Evolutionary conservation across 2,329 filamentous ascomycete genomes (phyloP).

Genomic region (Beauveria scarabaeidicola): DNA sequence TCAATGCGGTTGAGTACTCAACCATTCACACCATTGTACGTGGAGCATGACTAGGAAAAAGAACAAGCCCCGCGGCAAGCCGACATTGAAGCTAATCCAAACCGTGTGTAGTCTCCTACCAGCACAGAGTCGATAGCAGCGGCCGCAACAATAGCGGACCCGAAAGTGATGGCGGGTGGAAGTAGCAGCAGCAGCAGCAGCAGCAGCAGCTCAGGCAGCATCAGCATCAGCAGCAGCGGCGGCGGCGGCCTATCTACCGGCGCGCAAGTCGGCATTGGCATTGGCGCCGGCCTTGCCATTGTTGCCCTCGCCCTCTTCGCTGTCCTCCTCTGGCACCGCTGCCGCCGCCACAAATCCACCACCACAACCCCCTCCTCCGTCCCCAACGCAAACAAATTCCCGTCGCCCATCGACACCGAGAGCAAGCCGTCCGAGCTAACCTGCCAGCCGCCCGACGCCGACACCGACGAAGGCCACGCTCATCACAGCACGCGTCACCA

Average conservation of each 20-base stretch:
- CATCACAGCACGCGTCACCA: background rate
- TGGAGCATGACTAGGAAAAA: background rate
- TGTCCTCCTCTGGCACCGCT: constrained; percentile 23
- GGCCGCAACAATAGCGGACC: constrained; percentile 5
- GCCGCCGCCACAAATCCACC: background rate
- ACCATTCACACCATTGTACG: constrained; percentile 24
- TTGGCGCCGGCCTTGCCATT: constrained; percentile 21
- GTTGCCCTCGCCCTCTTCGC: constrained; percentile 17
- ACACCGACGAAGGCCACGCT: background rate
- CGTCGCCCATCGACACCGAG: background rate
- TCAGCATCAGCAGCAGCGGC: background rate
- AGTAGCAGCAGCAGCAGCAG: background rate
- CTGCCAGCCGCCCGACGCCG: background rate
- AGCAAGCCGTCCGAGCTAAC: background rate
- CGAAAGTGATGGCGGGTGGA: background rate
- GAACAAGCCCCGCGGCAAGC: too few relatives aligned
- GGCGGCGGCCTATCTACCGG: constrained; percentile 20
- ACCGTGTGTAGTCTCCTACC: background rate
- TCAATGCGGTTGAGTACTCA: constrained; percentile 25
- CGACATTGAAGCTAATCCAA: too few relatives aligned
- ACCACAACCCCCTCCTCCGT: background rate
- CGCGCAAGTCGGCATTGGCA: constrained; percentile 23
- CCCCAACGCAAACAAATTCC: background rate
- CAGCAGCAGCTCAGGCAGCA: background rate
- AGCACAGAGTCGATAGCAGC: constrained; percentile 8